phyloP scores from a whole-genome alignment of 805 yeast genomes.

The Wickerhamiella occidentalis region DNA sequence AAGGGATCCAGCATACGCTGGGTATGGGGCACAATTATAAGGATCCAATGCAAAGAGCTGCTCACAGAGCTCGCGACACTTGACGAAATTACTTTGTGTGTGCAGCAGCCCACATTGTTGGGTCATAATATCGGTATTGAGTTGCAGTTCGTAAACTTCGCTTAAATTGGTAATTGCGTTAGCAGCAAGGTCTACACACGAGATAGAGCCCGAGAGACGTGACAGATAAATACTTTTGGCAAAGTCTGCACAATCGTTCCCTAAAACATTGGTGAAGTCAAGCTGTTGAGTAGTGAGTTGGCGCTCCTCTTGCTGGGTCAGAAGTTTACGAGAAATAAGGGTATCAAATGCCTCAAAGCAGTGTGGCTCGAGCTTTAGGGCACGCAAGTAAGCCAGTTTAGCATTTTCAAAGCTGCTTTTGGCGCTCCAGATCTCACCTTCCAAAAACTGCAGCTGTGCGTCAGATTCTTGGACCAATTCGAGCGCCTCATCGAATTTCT shows the following conservation, averaged over 20 bases:
- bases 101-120: constrained; percentile 59
- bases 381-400: constrained; percentile 75
- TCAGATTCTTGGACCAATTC: constrained; percentile 73
- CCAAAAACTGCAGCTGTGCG: constrained; percentile 61
- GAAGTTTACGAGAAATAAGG: constrained; percentile 53
- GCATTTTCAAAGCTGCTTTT: constrained; percentile 79
- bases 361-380: constrained; percentile 74
- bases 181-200: constrained; percentile 51
- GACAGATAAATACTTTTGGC: constrained; percentile 67
- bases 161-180: constrained; percentile 54
- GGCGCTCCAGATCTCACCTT: constrained; percentile 73
- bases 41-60: constrained; percentile 39
- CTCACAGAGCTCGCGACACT: constrained; percentile 67
- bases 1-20: constrained; percentile 70
- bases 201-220: constrained; percentile 33
- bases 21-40: constrained; percentile 57
- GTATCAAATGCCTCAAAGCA: constrained; percentile 89
- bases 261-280: constrained; percentile 44
- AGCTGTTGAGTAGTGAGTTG: constrained; percentile 38
- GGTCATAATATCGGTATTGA: constrained; percentile 54
- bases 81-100: constrained; percentile 65
- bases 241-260: constrained; percentile 66
- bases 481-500: constrained; percentile 72
- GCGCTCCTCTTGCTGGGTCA: constrained; percentile 57
- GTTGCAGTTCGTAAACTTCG: constrained; percentile 58